Evolutionary conservation across 1,284 basidiomycete genomes (phyloP), one percentile per base, ranked within the genome.

Genomic region (Pseudozyma sp.): DNA sequence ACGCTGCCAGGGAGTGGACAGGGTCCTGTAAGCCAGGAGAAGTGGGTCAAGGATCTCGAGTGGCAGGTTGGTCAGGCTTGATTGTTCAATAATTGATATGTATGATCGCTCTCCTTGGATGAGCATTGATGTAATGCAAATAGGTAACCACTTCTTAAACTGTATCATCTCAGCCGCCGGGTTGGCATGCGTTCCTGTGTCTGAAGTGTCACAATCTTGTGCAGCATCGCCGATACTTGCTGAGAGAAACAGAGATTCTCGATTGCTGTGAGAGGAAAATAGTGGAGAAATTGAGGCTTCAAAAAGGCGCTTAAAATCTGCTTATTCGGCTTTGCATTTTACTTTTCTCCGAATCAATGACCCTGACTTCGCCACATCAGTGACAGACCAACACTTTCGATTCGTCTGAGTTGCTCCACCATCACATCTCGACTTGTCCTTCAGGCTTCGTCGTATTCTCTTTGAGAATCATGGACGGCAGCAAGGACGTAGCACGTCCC

Each of bases 41-140:
- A 55, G 38, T 69, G 54, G 58, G 25, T n/a, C 16, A 64, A 73
- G 52, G 66, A 73, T 39, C 47, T 73, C 51, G 70, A 73, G 47
- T 55, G 52, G 21, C 70, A 73, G 57, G 36, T 59, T 18, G 44
- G 47, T 19, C 67, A 59, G 48, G 52, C 63, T 12, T 25, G 38
- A 25, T 52, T 31, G 6, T 31, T 31, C 25, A n/a, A n/a, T 31
- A 31, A 6, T 31, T 31, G 25, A 31, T 31, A 31, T 31, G 25
- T 31, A 31, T 31, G 6, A 31, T 31, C 25, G 25, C 25, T 31
- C 25, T 31, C 25, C 25, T 31, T 31, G 6, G 25, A 31, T 31
- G 25, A 31, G 25, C 25, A 31, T 31, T 31, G 25, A 31, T 31
- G 25, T 31, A 31, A 31, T 6, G 25, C 25, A 31, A 31, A 31